Conservation (phyloP, 2,329 filamentous ascomycete species). For the Elsinoe arachidis region DNA sequence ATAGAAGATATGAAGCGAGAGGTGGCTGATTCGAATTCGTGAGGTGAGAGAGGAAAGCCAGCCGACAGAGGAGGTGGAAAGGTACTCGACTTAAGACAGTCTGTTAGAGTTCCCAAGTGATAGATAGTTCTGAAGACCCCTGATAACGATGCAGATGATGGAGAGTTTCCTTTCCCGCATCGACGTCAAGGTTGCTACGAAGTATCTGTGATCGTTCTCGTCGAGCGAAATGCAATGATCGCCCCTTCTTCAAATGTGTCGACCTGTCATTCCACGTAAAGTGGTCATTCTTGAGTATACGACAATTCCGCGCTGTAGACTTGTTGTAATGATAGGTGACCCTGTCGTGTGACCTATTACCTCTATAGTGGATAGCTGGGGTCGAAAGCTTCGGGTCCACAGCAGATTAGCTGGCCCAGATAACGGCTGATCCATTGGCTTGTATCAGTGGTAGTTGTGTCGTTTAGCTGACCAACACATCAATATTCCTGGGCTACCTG, state of each 20-base stretch:
- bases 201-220: neutral
- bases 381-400: neutral
- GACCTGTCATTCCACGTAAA: too few relatives aligned
- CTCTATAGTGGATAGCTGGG: neutral
- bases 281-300: too few relatives aligned
- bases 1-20: neutral
- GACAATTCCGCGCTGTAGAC: too few relatives aligned
- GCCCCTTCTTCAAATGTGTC: too few relatives aligned
- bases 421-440: neutral
- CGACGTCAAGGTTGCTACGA: neutral
- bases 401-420: neutral
- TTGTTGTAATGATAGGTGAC: too few relatives aligned
- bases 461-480: too few relatives aligned
- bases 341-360: neutral
- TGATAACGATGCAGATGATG: neutral
- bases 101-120: neutral
- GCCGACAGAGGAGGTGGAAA: neutral
- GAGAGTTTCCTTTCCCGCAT: neutral
- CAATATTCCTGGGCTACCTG: too few relatives aligned
- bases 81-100: neutral
- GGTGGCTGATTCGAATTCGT: too few relatives aligned
- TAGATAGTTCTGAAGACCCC: neutral
- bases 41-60: neutral
- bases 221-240: too few relatives aligned
- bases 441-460: too few relatives aligned